Conservation (phyloP, 2,329 filamentous ascomycete species). For the Colletotrichum scovillei region DNA sequence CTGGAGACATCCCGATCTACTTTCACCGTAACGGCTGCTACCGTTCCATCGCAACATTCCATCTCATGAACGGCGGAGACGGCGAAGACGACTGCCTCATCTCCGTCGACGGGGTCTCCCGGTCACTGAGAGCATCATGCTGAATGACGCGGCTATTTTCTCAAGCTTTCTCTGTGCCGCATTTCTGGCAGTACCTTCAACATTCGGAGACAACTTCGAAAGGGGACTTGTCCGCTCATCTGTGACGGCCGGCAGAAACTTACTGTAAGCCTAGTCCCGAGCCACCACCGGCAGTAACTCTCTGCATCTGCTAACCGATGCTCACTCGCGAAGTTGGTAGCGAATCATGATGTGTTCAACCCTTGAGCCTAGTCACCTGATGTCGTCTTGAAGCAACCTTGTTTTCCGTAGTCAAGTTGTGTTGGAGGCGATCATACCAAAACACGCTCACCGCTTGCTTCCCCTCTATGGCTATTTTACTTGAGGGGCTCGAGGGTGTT, state of each 20-base stretch:
- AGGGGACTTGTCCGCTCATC: neutral
- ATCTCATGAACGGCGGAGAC: constrained; percentile 17
- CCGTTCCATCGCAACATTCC: constrained; percentile 19
- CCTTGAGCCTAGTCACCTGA: neutral
- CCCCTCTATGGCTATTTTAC: neutral
- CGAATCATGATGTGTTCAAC: neutral
- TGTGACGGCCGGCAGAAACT: constrained; percentile 11
- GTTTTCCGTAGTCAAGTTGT: neutral
- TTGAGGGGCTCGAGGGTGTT: constrained; percentile 19
- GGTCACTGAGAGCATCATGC: constrained; percentile 2
- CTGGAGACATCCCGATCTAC: neutral
- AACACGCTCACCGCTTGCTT: neutral
- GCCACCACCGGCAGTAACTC: constrained; percentile 3
- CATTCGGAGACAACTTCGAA: constrained; percentile 20
- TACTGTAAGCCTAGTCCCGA: neutral
- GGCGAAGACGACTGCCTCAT: neutral
- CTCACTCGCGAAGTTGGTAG: neutral
- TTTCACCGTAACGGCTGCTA: constrained; percentile 11
- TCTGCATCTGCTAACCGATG: neutral
- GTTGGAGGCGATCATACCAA: neutral
- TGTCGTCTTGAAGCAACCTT: neutral
- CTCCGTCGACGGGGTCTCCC: neutral
- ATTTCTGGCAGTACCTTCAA: neutral
- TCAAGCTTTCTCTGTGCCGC: neutral
- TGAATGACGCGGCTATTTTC: constrained; percentile 25